Evolutionary conservation across 2,329 filamentous ascomycete species (phyloP).

Genomic region (Epichloe baconii): DNA sequence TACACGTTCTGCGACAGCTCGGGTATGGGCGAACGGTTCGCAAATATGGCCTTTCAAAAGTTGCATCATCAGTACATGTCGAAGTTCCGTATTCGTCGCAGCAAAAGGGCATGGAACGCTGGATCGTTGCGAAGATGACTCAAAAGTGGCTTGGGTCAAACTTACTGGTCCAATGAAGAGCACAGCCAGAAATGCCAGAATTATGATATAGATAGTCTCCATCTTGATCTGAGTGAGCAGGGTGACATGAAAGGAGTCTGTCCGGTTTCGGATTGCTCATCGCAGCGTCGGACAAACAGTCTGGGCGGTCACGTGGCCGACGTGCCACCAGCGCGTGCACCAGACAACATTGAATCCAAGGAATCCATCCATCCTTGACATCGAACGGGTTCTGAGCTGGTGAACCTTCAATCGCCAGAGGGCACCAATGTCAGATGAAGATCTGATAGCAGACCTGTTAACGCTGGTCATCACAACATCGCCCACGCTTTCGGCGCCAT

Average conservation of each 20-base stretch:
- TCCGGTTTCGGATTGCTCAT: too few relatives aligned
- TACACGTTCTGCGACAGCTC: constrained; percentile 26
- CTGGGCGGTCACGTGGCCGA: too few relatives aligned
- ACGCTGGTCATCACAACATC: constrained; percentile 39
- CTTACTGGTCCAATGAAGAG: neutral
- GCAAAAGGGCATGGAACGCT: neutral
- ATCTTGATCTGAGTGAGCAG: neutral
- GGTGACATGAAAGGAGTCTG: neutral
- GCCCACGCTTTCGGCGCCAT: constrained; percentile 39
- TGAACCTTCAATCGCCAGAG: neutral
- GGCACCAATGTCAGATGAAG: neutral
- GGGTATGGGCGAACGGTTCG: constrained; percentile 19
- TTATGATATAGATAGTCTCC: neutral
- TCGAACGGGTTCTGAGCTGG: too few relatives aligned
- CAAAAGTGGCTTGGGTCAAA: neutral
- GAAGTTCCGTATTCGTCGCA: neutral
- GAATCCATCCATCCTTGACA: too few relatives aligned
- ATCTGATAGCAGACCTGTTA: neutral
- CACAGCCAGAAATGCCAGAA: neutral
- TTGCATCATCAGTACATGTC: neutral
- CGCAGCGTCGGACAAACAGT: too few relatives aligned
- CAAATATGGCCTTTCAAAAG: neutral
- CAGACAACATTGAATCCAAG: too few relatives aligned
- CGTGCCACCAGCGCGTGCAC: too few relatives aligned
- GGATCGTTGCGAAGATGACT: neutral